These are phyloP conservation scores for Adansonia rubrostipa DNA, from an alignment of 441 rosid species.

Conservation along the genomic window DNA sequence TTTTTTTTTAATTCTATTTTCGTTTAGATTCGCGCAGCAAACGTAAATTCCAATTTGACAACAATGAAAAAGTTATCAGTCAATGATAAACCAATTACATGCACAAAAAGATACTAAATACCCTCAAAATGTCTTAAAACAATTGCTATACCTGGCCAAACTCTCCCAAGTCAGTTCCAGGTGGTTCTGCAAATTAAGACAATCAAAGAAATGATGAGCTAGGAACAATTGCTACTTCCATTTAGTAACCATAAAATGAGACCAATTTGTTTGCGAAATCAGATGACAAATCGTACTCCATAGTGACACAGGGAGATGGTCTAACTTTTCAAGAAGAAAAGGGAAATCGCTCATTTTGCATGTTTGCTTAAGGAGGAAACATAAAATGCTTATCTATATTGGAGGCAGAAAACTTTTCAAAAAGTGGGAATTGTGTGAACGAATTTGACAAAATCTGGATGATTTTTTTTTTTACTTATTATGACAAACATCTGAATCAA, in stretches of 20 bases:
- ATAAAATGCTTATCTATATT: too few relatives aligned
- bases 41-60: too few relatives aligned
- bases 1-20: not conserved
- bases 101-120: not conserved
- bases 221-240: not conserved
- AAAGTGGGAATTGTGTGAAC: too few relatives aligned
- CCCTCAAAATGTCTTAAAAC: not conserved
- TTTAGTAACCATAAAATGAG: not conserved
- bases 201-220: constrained; percentile 2
- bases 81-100: not conserved
- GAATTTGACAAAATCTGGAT: too few relatives aligned
- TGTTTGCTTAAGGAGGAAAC: not conserved
- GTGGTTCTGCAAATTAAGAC: not conserved
- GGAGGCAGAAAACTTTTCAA: too few relatives aligned
- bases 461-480: too few relatives aligned
- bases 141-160: not conserved
- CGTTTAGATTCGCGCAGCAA: not conserved
- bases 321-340: not conserved
- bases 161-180: not conserved
- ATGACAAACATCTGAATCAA: too few relatives aligned
- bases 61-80: too few relatives aligned
- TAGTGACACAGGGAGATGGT: not conserved
- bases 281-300: not conserved
- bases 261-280: not conserved
- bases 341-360: not conserved